Conservation (phyloP, 345 rosid genomes). For the Eucalyptus sp. region DNA sequence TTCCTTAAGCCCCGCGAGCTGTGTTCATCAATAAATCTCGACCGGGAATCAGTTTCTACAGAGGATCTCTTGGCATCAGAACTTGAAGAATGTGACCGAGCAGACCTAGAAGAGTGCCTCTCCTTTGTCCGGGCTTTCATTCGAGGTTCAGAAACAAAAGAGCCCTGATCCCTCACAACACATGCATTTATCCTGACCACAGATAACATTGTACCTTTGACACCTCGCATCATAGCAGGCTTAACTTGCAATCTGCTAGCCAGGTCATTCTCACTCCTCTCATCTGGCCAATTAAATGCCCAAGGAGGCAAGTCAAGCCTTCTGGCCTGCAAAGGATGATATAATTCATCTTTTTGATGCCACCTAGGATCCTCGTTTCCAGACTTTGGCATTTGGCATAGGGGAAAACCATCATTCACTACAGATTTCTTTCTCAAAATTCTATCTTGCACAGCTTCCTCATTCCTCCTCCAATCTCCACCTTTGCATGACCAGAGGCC, state of each 20-base stretch:
- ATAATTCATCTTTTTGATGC: slow-evolving; percentile 76
- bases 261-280: slow-evolving; percentile 42
- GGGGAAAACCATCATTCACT: slow-evolving; percentile 90
- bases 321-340: slow-evolving; percentile 58
- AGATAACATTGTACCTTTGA: slow-evolving; percentile 59
- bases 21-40: slow-evolving; percentile 31
- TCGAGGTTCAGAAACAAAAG: slow-evolving; percentile 65
- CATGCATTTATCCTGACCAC: slow-evolving; percentile 96
- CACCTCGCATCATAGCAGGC: slow-evolving; percentile 45
- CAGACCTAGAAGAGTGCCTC: slow-evolving; percentile 51
- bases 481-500: slow-evolving; percentile 92
- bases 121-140: slow-evolving; percentile 65
- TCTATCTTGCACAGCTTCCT: slow-evolving; percentile 61
- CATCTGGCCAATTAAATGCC: slow-evolving; percentile 73
- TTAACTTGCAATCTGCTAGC: slow-evolving; percentile 27
- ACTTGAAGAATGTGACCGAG: slow-evolving; percentile 46
- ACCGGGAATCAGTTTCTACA: slow-evolving; percentile 41
- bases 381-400: slow-evolving; percentile 91
- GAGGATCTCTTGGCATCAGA: slow-evolving; percentile 54
- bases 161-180: slow-evolving; percentile 88
- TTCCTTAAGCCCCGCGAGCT: slow-evolving; percentile 35
- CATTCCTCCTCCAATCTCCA: slow-evolving; percentile 96
- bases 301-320: slow-evolving; percentile 95
- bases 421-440: slow-evolving; percentile 54
- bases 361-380: slow-evolving; percentile 88